phyloP scores from a whole-genome alignment of 306 rosid species.

The Vigna hirtella region DNA sequence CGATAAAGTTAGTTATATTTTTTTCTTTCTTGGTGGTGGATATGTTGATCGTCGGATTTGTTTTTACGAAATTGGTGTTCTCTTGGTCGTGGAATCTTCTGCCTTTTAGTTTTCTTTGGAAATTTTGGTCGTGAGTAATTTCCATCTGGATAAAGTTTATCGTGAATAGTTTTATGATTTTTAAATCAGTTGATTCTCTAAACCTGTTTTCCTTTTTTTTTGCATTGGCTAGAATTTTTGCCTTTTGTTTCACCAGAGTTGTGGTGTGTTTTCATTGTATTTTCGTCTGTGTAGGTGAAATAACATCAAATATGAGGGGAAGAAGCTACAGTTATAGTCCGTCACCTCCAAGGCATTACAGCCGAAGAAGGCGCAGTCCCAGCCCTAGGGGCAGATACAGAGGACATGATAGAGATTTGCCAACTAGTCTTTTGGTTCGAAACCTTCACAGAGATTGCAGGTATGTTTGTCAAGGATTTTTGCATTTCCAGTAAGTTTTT shows the following conservation, averaged over 20 bases:
- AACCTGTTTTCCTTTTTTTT: neutral
- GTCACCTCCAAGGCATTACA: constrained; percentile 71
- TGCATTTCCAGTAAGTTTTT: neutral
- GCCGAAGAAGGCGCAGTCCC: constrained; percentile 67
- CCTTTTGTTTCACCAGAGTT: neutral
- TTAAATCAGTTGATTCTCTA: neutral
- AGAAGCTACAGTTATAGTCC: constrained; percentile 89
- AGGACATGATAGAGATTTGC: constrained; percentile 66
- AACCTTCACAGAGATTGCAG: constrained; percentile 81
- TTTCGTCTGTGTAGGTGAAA: constrained; percentile 34
- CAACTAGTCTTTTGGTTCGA: constrained; percentile 85
- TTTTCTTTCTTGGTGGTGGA: neutral
- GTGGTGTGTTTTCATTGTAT: neutral
- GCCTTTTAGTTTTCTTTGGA: neutral
- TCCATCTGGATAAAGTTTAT: neutral
- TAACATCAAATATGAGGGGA: constrained; percentile 67
- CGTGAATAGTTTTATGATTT: neutral
- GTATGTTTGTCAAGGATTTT: constrained; percentile 36
- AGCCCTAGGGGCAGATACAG: constrained; percentile 67
- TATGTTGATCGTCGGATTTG: neutral
- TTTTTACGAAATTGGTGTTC: neutral
- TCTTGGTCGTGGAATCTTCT: neutral
- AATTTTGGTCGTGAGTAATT: neutral
- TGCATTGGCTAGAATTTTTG: neutral
- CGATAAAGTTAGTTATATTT: neutral